A percentile compares a stretch with the other conserved stretches of the same genome.
phyloP scores from a whole-genome alignment of 2,329 filamentous ascomycete genomes.

The Sarocladiaceae sp. region DNA sequence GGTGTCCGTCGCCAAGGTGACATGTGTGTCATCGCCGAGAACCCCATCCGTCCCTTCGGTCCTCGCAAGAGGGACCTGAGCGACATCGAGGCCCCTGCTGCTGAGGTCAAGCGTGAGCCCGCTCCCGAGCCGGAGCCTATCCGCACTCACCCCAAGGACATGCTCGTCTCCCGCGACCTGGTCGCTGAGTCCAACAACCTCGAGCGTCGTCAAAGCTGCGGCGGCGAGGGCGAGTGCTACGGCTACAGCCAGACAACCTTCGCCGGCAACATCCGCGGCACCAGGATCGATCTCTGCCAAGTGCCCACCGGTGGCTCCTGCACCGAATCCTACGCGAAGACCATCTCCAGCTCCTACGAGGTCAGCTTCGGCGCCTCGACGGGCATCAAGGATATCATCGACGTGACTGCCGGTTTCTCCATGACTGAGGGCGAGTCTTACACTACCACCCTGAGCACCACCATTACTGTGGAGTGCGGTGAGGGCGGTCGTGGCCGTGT shows the following conservation, averaged over 20 bases:
- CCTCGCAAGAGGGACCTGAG: not conserved
- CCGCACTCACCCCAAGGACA: not conserved
- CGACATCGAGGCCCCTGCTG: not conserved
- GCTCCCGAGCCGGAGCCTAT: not conserved
- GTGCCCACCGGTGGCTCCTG: not conserved
- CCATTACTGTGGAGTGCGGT: not conserved
- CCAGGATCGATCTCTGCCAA: not conserved
- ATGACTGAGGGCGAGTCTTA: not conserved
- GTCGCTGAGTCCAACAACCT: not conserved
- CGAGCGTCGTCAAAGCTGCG: not conserved
- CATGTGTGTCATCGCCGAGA: not conserved
- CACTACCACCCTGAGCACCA: not conserved
- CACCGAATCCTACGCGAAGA: not conserved
- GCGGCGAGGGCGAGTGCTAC: not conserved
- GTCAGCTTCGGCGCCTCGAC: not conserved
- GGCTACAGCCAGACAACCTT: not conserved
- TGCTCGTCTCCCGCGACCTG: not conserved
- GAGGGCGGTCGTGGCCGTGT: conserved; percentile 1
- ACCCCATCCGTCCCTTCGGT: not conserved
- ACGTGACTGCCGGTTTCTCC: conserved; percentile 1
- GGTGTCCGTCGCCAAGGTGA: not conserved
- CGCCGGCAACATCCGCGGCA: not conserved
- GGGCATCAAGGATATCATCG: conserved; percentile 1
- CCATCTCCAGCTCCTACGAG: not conserved
- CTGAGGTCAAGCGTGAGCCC: not conserved